Percentiles rank a stretch among this genome's conserved stretches.
These are phyloP conservation scores for Schizopora paradoxa DNA, from an alignment of 1,284 basidiomycete genomes.

Conservation along the genomic window DNA sequence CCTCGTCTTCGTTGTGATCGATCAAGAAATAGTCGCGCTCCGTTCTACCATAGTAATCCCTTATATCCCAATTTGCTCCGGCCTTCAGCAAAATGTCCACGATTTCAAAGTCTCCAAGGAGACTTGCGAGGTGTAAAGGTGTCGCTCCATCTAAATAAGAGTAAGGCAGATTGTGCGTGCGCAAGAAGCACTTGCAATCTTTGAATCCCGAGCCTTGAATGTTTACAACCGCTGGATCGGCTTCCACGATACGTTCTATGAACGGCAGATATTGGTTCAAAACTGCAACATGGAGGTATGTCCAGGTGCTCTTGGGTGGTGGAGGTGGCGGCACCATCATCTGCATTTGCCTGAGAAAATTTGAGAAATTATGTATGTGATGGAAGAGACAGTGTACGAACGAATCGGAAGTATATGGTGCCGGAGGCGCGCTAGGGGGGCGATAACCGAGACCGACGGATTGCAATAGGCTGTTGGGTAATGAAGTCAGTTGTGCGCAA, in stretches of 20 bases:
- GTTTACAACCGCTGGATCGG: constrained; percentile 1
- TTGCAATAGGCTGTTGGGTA: too few species aligned
- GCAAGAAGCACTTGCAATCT: background rate
- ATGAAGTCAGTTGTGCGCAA: too few species aligned
- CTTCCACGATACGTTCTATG: background rate
- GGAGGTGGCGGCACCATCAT: too few species aligned
- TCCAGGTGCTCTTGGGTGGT: too few species aligned
- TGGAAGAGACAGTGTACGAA: too few species aligned
- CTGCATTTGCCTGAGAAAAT: too few species aligned
- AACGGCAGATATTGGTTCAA: constrained; percentile 3
- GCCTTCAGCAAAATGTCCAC: constrained; percentile 6
- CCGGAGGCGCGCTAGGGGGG: too few species aligned
- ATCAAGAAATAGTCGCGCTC: constrained; percentile 7
- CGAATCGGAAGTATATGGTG: too few species aligned
- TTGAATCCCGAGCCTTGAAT: too few species aligned
- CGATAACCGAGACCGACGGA: too few species aligned
- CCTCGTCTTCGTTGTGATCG: background rate
- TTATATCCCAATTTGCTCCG: constrained; percentile 9
- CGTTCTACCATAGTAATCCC: constrained; percentile 2
- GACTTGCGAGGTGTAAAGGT: constrained; percentile 10
- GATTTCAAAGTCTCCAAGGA: constrained; percentile 6
- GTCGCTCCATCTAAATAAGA: constrained; percentile 5
- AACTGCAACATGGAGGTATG: constrained; percentile 10
- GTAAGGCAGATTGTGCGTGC: background rate
- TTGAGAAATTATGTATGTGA: too few species aligned